Percentiles rank a stretch among this genome's conserved stretches.
Conservation (phyloP, 75 land plant species). For the Selaginella moellendorffii region DNA sequence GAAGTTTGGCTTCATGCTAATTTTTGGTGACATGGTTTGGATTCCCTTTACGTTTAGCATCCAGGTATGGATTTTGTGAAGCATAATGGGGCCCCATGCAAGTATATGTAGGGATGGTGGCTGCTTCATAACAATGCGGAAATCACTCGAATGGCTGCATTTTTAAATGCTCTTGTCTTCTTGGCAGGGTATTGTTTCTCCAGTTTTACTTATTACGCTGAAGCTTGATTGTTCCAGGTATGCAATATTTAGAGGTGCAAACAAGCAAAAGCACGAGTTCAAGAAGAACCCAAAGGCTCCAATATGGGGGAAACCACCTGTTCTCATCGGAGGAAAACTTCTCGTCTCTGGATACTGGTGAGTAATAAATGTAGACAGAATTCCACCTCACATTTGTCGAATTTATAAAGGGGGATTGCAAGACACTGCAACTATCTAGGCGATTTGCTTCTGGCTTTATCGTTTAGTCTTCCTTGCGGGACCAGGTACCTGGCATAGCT, state of each 20-base stretch:
- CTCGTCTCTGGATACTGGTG: constrained; percentile 97
- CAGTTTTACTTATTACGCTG: not conserved
- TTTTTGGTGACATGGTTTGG: constrained; percentile 97
- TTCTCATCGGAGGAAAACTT: constrained; percentile 75
- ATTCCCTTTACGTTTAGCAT: constrained; percentile 98
- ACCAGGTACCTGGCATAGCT: constrained; percentile 33
- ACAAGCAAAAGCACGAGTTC: constrained; percentile 77
- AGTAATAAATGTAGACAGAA: too few species aligned
- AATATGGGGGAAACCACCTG: constrained; percentile 91
- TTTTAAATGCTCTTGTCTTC: constrained; percentile 53
- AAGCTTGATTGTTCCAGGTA: not conserved
- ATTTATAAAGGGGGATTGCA: constrained; percentile 62
- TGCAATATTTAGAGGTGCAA: constrained; percentile 75
- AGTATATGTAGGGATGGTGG: constrained; percentile 67
- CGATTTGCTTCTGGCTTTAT: constrained; percentile 76
- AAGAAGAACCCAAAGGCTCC: constrained; percentile 66
- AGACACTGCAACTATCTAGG: constrained; percentile 97
- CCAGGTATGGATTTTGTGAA: constrained; percentile 56
- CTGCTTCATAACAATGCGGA: constrained; percentile 55
- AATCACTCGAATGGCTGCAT: constrained; percentile 41
- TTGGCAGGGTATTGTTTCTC: constrained; percentile 31
- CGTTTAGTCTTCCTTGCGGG: constrained; percentile 97
- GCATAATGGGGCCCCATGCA: not conserved
- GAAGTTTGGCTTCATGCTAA: constrained; percentile 89
- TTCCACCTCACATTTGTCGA: too few species aligned